Evolutionary conservation across 1,284 basidiomycete genomes (phyloP).

Genomic region (Ceratorhiza oryzae-sativae): DNA sequence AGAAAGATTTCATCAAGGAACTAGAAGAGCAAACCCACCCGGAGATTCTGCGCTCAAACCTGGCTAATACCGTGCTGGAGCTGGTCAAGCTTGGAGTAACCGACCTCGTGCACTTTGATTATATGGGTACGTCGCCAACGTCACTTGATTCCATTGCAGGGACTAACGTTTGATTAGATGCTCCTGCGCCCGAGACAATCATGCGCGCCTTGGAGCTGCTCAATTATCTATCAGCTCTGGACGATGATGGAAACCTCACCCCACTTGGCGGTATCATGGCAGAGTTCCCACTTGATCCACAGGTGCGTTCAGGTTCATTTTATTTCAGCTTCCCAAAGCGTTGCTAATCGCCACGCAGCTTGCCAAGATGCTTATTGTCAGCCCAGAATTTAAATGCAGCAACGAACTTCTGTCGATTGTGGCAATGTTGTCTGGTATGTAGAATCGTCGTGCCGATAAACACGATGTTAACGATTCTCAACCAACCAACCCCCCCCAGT

Average conservation of each 20-base stretch:
- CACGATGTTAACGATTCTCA: background rate
- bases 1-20: constrained; percentile 95
- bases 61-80: constrained; percentile 94
- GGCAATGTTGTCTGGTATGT: constrained; percentile 90
- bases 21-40: constrained; percentile 97
- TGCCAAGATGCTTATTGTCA: constrained; percentile 93
- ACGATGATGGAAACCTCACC: constrained; percentile 94
- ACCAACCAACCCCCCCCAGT: constrained; percentile 64
- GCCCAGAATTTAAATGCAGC: constrained; percentile 94
- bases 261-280: constrained; percentile 92
- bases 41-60: constrained; percentile 90
- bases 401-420: constrained; percentile 96
- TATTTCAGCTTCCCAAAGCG: background rate
- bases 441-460: background rate
- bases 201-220: constrained; percentile 97
- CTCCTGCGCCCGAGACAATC: constrained; percentile 95
- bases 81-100: constrained; percentile 92
- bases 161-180: constrained; percentile 58
- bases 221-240: constrained; percentile 90
- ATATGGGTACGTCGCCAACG: constrained; percentile 63
- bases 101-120: constrained; percentile 92
- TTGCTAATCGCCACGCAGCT: constrained; percentile 57
- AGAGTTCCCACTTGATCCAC: constrained; percentile 97
- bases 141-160: background rate
- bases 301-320: constrained; percentile 57